These are phyloP conservation scores for Stereum hirsutum DNA, from an alignment of 1,284 basidiomycete genomes.

Conservation along the genomic window DNA sequence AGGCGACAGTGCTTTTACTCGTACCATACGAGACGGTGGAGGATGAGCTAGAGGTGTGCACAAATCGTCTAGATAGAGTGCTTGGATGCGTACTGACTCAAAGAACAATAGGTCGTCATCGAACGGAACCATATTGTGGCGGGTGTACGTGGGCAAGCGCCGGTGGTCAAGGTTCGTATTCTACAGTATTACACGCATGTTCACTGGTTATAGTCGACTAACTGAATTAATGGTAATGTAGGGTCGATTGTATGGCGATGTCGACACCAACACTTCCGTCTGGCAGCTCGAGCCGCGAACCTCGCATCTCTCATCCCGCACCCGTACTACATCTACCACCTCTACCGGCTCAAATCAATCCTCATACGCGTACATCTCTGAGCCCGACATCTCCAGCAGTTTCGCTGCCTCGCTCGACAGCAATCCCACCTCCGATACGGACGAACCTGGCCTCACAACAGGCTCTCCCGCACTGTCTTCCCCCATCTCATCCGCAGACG, in stretches of 20 bases:
- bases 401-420: slow-evolving; percentile 73
- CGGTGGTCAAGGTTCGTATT: slow-evolving; percentile 60
- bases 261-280: slow-evolving; percentile 51
- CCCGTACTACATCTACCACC: slow-evolving; percentile 63
- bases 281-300: slow-evolving; percentile 71
- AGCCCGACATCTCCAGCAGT: slow-evolving; percentile 71
- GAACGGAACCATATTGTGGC: slow-evolving; percentile 63
- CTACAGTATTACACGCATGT: background rate
- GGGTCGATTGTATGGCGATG: slow-evolving; percentile 61
- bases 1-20: slow-evolving; percentile 73
- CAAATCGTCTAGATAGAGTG: background rate
- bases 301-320: slow-evolving; percentile 41
- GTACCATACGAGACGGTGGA: slow-evolving; percentile 62
- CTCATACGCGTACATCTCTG: slow-evolving; percentile 69
- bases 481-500: slow-evolving; percentile 47
- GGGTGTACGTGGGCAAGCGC: slow-evolving; percentile 55
- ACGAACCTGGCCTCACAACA: slow-evolving; percentile 33
- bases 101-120: slow-evolving; percentile 46
- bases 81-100: slow-evolving; percentile 9
- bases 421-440: slow-evolving; percentile 56
- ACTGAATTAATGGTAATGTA: slow-evolving; percentile 17
- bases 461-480: slow-evolving; percentile 52
- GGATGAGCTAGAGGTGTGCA: slow-evolving; percentile 56
- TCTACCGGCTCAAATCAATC: slow-evolving; percentile 70
- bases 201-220: background rate